These are phyloP conservation scores for Anastatica hierochuntica DNA, from an alignment of 345 rosid genomes.

Conservation along the genomic window DNA sequence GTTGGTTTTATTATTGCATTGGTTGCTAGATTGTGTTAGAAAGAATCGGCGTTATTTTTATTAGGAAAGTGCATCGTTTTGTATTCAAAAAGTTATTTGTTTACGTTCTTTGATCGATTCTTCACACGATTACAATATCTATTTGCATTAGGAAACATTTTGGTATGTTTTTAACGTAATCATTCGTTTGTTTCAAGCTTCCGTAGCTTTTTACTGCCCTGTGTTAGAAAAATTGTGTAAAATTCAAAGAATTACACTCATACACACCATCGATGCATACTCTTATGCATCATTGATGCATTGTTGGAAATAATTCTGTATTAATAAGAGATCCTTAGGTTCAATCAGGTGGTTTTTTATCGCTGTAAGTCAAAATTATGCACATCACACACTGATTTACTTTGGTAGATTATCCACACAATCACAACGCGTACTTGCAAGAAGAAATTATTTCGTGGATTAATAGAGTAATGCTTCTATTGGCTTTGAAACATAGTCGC, in stretches of 20 bases:
- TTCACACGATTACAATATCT: background rate
- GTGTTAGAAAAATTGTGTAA: background rate
- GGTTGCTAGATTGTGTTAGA: background rate
- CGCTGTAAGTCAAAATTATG: no score
- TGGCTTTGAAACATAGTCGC: no score
- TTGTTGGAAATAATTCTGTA: no score
- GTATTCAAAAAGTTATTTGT: background rate
- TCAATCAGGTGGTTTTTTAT: no score
- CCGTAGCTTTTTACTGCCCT: background rate
- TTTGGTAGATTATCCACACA: no score
- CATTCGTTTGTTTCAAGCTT: background rate
- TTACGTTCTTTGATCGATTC: background rate
- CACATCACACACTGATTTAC: no score
- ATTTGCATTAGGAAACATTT: conserved; percentile 2
- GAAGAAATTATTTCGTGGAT: no score
- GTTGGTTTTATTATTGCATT: no score
- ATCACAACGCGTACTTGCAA: no score
- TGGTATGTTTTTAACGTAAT: background rate
- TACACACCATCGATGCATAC: background rate
- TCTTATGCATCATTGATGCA: no score
- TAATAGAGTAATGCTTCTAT: no score
- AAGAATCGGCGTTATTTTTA: background rate
- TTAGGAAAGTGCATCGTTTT: conserved; percentile 2
- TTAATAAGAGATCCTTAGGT: no score
- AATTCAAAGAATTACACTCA: background rate